Evolutionary conservation across 805 yeast genomes (phyloP).

Genomic region (Helenozyma rhizophorensis): DNA sequence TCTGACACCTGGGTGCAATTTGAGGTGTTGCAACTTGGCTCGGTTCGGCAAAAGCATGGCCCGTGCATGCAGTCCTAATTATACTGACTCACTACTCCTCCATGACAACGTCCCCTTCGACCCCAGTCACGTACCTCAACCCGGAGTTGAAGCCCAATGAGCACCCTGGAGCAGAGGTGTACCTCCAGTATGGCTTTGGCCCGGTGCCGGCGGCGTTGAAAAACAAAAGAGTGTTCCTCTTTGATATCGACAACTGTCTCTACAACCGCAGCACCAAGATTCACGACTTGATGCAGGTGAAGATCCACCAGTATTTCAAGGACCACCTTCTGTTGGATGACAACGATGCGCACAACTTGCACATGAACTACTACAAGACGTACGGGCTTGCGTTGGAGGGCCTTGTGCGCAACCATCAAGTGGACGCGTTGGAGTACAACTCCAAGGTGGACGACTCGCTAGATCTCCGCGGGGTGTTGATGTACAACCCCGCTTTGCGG

Average conservation of each 20-base stretch:
- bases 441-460: constrained; percentile 86
- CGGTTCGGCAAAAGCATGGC: no score
- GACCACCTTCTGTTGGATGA: constrained; percentile 55
- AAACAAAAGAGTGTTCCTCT: constrained; percentile 51
- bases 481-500: constrained; percentile 55
- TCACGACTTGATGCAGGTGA: constrained; percentile 83
- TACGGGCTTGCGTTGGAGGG: constrained; percentile 96
- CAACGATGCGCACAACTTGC: constrained; percentile 70
- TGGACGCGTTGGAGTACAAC: constrained; percentile 87
- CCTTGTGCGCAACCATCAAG: constrained; percentile 60
- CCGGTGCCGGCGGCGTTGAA: constrained; percentile 11
- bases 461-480: constrained; percentile 74
- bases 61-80: no score
- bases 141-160: constrained; percentile 9
- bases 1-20: no score
- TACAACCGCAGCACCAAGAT: constrained; percentile 71
- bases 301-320: constrained; percentile 78
- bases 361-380: constrained; percentile 70
- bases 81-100: no score
- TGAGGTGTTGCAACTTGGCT: no score
- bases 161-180: constrained; percentile 13
- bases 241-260: constrained; percentile 92
- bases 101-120: not conserved
- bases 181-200: constrained; percentile 16
- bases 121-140: constrained; percentile 8